Conservation (phyloP, 1,284 basidiomycete genomes). For the Meira miltonrushii region DNA sequence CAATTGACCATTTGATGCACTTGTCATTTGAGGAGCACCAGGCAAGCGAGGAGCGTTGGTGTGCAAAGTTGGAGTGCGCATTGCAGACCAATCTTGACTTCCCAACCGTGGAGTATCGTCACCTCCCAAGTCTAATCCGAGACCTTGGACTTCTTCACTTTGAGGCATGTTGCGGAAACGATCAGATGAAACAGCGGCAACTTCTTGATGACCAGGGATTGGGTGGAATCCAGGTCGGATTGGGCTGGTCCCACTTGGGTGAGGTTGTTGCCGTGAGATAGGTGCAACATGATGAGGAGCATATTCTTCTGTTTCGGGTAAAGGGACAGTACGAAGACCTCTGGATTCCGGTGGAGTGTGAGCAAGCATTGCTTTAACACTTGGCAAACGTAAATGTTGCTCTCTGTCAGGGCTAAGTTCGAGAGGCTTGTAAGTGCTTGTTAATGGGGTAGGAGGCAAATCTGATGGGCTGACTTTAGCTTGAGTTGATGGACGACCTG, state of each 20-base stretch:
- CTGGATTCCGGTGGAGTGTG: not conserved
- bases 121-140: constrained; percentile 5
- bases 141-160: not conserved
- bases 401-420: not conserved
- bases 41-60: not conserved
- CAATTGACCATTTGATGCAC: constrained; percentile 1
- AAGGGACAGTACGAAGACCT: not conserved
- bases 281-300: not conserved
- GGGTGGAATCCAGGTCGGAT: not conserved
- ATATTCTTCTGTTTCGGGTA: not conserved
- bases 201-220: not conserved
- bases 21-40: constrained; percentile 5
- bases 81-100: not conserved
- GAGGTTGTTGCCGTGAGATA: not conserved
- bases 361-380: not conserved
- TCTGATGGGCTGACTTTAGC: constrained; percentile 5
- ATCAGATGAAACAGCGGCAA: not conserved
- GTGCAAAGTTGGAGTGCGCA: not conserved
- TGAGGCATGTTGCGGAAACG: constrained; percentile 6
- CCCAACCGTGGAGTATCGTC: constrained; percentile 8
- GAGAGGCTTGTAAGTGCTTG: constrained; percentile 1
- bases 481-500: constrained; percentile 7
- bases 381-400: not conserved
- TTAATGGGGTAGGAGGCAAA: constrained; percentile 12
- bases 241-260: not conserved